Evolutionary conservation across 2,329 filamentous ascomycete genomes (phyloP).

Genomic region (Aureobasidium sp.): DNA sequence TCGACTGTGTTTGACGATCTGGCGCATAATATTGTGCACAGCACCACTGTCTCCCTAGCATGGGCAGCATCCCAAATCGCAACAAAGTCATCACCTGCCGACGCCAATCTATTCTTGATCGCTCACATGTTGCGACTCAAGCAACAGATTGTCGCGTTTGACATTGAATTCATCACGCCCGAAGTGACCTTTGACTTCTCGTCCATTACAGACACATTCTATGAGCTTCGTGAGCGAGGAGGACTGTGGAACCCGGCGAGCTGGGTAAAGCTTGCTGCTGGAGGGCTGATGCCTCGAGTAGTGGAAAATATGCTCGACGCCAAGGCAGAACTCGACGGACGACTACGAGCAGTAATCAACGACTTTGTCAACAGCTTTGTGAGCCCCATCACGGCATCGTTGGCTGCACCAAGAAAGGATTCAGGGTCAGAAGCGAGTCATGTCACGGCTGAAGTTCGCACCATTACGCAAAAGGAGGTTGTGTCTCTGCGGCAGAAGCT

Average conservation of each 20-base stretch:
- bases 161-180: conserved; percentile 69
- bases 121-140: conserved; percentile 92
- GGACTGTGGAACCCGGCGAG: conserved; percentile 58
- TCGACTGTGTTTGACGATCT: conserved; percentile 63
- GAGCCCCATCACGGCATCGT: conserved; percentile 45
- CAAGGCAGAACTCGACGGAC: conserved; percentile 58
- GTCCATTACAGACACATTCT: conserved; percentile 57
- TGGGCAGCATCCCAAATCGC: conserved; percentile 61
- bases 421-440: conserved; percentile 17
- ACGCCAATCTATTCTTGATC: conserved; percentile 85
- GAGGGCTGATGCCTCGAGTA: conserved; percentile 54
- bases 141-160: conserved; percentile 90
- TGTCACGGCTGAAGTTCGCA: conserved; percentile 39
- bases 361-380: conserved; percentile 56
- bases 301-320: conserved; percentile 66
- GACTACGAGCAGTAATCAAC: conserved; percentile 55
- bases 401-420: conserved; percentile 25
- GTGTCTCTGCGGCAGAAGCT: conserved; percentile 48
- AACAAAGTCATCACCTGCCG: conserved; percentile 54
- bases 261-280: conserved; percentile 46
- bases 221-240: conserved; percentile 57
- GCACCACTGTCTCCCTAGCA: conserved; percentile 76
- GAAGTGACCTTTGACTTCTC: conserved; percentile 60
- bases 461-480: conserved; percentile 50
- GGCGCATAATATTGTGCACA: conserved; percentile 76